Conservation (phyloP, 176 grass and related monocot species). For the Thalia dealbata region DNA sequence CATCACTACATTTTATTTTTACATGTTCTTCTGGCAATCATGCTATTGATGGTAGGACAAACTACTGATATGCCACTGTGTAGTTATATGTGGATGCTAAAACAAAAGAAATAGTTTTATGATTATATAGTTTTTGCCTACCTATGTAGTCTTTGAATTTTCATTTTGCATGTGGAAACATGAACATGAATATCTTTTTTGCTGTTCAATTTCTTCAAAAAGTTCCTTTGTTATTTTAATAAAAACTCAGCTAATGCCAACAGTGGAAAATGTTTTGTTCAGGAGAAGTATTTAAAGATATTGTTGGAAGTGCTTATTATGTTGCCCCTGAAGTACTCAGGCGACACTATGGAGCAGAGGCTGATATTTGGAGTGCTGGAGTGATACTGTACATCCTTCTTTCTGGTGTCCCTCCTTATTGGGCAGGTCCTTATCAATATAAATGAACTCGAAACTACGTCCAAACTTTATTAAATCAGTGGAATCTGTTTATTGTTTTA, state of each 20-base stretch:
- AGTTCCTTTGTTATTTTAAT: no score
- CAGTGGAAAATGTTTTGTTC: slow-evolving; percentile 7
- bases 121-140: no score
- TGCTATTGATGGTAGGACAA: no score
- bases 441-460: not conserved
- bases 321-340: slow-evolving; percentile 93
- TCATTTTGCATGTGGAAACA: not conserved
- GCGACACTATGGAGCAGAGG: slow-evolving; percentile 70
- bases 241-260: not conserved
- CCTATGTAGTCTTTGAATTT: not conserved
- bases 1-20: not conserved
- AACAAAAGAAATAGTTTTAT: no score
- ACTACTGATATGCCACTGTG: no score
- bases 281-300: slow-evolving; percentile 87
- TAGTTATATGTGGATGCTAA: no score
- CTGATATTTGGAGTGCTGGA: slow-evolving; percentile 96
- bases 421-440: slow-evolving; percentile 49
- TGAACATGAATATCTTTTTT: not conserved
- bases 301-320: slow-evolving; percentile 97
- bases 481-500: not conserved
- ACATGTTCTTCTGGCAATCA: not conserved
- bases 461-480: not conserved
- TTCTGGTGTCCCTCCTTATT: slow-evolving; percentile 95
- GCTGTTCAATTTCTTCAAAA: not conserved
- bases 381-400: slow-evolving; percentile 98